Percentiles rank a stretch among this genome's conserved stretches.
Conservation (phyloP, 306 rosid genomes). For the Cyclanthera cordifolia region DNA sequence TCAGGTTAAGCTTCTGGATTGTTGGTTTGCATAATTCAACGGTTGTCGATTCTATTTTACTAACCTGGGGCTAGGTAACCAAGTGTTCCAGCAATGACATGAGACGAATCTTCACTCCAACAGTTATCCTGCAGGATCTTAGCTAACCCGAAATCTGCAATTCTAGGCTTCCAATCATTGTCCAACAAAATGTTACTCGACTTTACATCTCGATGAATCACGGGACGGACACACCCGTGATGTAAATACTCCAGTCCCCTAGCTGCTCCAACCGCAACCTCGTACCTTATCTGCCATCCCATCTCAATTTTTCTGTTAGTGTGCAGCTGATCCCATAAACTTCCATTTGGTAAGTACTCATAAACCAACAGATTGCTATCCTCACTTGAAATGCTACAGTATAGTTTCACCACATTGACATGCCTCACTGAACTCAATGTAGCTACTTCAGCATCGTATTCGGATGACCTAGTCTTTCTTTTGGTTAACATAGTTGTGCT, state of each 20-base stretch:
- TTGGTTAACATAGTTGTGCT: slow-evolving; percentile 46
- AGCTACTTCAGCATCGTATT: slow-evolving; percentile 74
- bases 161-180: slow-evolving; percentile 66
- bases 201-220: slow-evolving; percentile 80
- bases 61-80: slow-evolving; percentile 93
- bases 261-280: slow-evolving; percentile 76
- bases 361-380: slow-evolving; percentile 73
- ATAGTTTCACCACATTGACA: slow-evolving; percentile 82
- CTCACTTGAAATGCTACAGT: slow-evolving; percentile 81
- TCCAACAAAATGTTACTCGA: slow-evolving; percentile 78
- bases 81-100: slow-evolving; percentile 66
- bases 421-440: slow-evolving; percentile 78
- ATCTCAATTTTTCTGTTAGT: slow-evolving; percentile 34
- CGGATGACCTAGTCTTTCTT: slow-evolving; percentile 26
- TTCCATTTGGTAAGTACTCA: slow-evolving; percentile 79
- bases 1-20: no score
- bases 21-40: no score
- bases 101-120: slow-evolving; percentile 42
- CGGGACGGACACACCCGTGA: slow-evolving; percentile 62
- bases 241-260: slow-evolving; percentile 82
- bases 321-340: slow-evolving; percentile 81
- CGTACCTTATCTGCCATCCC: slow-evolving; percentile 73
- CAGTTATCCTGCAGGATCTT: slow-evolving; percentile 50
- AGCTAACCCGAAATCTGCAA: slow-evolving; percentile 90
- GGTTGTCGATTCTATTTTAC: slow-evolving; percentile 3